These are phyloP conservation scores for Trichosanthes truncata DNA, from an alignment of 306 rosid genomes.

Conservation along the genomic window DNA sequence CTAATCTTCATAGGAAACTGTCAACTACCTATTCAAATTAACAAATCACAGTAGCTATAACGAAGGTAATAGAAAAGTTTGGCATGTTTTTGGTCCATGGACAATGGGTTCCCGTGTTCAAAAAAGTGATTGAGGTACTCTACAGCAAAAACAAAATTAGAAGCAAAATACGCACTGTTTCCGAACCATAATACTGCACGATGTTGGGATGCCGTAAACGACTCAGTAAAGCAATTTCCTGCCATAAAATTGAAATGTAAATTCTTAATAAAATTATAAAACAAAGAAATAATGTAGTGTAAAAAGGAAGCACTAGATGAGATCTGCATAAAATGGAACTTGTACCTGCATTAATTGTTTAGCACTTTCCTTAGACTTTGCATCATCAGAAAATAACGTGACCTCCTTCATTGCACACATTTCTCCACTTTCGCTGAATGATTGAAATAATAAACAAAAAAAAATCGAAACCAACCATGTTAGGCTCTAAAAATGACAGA, in stretches of 20 bases:
- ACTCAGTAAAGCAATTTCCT: slow-evolving; percentile 88
- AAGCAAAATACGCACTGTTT: slow-evolving; percentile 51
- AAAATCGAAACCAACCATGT: not conserved
- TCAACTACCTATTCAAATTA: not conserved
- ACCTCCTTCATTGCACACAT: slow-evolving; percentile 99
- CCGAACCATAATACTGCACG: slow-evolving; percentile 91
- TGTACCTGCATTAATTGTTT: slow-evolving; percentile 91
- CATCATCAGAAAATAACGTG: slow-evolving; percentile 91
- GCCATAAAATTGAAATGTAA: slow-evolving; percentile 17
- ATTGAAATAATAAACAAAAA: slow-evolving; percentile 9
- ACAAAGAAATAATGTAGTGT: slow-evolving; percentile 18
- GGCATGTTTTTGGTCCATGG: not conserved
- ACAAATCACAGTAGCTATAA: not conserved
- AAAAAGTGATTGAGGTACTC: not conserved
- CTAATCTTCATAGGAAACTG: not conserved
- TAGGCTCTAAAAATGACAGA: not conserved
- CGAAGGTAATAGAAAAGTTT: not conserved
- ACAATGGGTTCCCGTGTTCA: not conserved
- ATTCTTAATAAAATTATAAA: slow-evolving; percentile 15
- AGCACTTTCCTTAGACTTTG: slow-evolving; percentile 91
- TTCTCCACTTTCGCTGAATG: slow-evolving; percentile 81
- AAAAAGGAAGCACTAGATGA: not conserved
- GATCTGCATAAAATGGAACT: not conserved
- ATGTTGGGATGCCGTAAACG: slow-evolving; percentile 95
- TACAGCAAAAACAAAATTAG: slow-evolving; percentile 1